phyloP scores from a whole-genome alignment of 768 basidiomycete genomes.

The Russula foetens region DNA sequence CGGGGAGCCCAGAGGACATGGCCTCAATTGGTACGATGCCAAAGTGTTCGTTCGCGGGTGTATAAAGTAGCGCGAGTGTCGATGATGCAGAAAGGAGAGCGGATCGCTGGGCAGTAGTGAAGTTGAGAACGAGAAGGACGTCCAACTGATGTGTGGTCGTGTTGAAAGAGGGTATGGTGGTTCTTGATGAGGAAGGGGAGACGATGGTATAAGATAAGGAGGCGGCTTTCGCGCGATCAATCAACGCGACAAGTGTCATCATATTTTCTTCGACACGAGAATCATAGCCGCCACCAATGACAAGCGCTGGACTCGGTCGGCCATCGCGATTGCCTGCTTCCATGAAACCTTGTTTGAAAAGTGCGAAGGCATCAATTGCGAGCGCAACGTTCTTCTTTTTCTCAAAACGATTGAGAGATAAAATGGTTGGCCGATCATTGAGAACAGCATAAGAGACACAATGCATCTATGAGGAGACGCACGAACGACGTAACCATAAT shows the following conservation, averaged over 20 bases:
- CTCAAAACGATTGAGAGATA: conserved; percentile 94
- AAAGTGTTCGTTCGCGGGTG: conserved; percentile 93
- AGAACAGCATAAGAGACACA: not conserved
- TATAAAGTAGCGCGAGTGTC: conserved; percentile 79
- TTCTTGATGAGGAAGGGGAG: conserved; percentile 36
- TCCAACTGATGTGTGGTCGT: conserved; percentile 39
- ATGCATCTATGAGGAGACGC: not conserved
- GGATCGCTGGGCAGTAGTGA: conserved; percentile 76
- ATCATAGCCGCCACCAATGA: conserved; percentile 91
- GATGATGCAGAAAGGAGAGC: conserved; percentile 61
- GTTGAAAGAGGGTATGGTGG: conserved; percentile 35
- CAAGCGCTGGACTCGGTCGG: conserved; percentile 47
- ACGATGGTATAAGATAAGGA: conserved; percentile 53
- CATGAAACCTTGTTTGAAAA: conserved; percentile 32
- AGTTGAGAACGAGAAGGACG: conserved; percentile 87
- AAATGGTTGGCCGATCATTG: conserved; percentile 60
- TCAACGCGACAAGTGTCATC: conserved; percentile 52
- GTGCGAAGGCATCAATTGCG: conserved; percentile 72
- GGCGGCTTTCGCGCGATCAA: conserved; percentile 45
- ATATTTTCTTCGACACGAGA: conserved; percentile 80
- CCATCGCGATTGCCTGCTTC: conserved; percentile 8
- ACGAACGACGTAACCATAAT: conserved; percentile 51
- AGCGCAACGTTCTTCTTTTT: conserved; percentile 86
- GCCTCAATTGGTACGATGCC: conserved; percentile 95
- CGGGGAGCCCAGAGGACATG: conserved; percentile 86